Evolutionary conservation across 1,284 basidiomycete species (phyloP).

Genomic region (Meripilus lineatus): DNA sequence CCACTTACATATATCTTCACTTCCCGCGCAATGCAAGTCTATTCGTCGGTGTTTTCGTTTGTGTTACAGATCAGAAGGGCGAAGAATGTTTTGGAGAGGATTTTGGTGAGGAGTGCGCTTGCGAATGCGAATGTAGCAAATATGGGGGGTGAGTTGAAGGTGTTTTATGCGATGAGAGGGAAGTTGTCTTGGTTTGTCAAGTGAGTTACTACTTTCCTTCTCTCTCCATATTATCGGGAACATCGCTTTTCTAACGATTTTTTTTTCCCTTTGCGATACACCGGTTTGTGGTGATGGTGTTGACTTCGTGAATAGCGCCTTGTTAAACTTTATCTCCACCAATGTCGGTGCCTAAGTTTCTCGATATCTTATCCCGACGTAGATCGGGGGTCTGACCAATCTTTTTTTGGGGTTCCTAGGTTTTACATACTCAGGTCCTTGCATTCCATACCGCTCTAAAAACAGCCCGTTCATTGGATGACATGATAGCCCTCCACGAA

Average conservation of each 20-base stretch:
- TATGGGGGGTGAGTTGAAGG: slow-evolving; percentile 47
- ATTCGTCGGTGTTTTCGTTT: slow-evolving; percentile 73
- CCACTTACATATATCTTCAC: slow-evolving; percentile 79
- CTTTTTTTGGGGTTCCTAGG: slow-evolving; percentile 36
- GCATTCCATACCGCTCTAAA: slow-evolving; percentile 53
- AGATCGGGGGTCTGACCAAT: not conserved
- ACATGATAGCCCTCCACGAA: slow-evolving; percentile 70
- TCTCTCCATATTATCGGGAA: not conserved
- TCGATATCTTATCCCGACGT: slow-evolving; percentile 1
- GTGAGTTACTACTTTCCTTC: slow-evolving; percentile 41
- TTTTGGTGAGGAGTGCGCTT: slow-evolving; percentile 50
- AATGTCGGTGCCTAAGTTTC: slow-evolving; percentile 42
- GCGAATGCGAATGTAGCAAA: slow-evolving; percentile 23
- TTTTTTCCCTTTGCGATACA: too few species aligned
- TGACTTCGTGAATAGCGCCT: slow-evolving; percentile 43
- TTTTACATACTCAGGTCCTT: slow-evolving; percentile 57
- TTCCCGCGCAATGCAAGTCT: slow-evolving; percentile 51
- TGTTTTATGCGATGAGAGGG: slow-evolving; percentile 69
- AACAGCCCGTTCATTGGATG: slow-evolving; percentile 63
- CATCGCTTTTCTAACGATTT: slow-evolving; percentile 1
- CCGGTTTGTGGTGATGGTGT: not conserved
- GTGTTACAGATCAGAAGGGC: slow-evolving; percentile 72
- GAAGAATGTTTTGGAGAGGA: slow-evolving; percentile 64
- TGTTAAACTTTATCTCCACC: slow-evolving; percentile 70
- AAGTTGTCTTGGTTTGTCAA: slow-evolving; percentile 81